A percentile compares a stretch with the other conserved stretches of the same genome.
phyloP scores from a whole-genome alignment of 2,329 filamentous ascomycete species.

The Lizonia empirigonia region DNA sequence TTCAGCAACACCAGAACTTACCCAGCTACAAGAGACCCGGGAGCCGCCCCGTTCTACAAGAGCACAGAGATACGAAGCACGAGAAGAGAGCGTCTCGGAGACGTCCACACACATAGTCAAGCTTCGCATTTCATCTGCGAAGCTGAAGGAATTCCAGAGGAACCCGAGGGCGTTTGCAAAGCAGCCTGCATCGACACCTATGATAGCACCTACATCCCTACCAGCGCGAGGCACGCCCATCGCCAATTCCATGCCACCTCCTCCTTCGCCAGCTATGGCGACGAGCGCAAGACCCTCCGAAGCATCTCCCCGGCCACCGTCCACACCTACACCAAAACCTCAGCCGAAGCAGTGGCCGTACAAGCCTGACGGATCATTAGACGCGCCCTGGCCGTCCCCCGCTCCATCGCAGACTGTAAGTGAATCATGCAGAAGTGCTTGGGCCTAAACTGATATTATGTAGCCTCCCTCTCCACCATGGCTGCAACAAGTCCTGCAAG shows the following conservation, averaged over 20 bases:
- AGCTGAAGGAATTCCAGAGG: slow-evolving; percentile 68
- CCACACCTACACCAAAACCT: slow-evolving; percentile 46
- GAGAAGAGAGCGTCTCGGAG: slow-evolving; percentile 78
- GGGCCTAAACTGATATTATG: slow-evolving; percentile 22
- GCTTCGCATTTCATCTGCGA: slow-evolving; percentile 74
- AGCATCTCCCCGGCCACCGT: slow-evolving; percentile 38
- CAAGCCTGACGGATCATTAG: slow-evolving; percentile 63
- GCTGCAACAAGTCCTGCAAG: slow-evolving; percentile 75
- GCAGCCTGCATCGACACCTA: slow-evolving; percentile 52
- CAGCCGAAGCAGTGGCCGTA: slow-evolving; percentile 45
- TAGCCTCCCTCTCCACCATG: slow-evolving; percentile 86
- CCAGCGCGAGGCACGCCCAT: slow-evolving; percentile 58
- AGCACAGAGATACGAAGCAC: slow-evolving; percentile 64
- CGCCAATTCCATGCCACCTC: slow-evolving; percentile 62
- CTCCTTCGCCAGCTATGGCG: slow-evolving; percentile 53
- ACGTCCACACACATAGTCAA: slow-evolving; percentile 69
- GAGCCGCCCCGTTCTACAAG: slow-evolving; percentile 75
- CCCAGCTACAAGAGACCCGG: slow-evolving; percentile 71
- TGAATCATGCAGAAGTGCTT: not conserved
- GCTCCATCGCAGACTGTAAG: slow-evolving; percentile 69
- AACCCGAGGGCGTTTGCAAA: slow-evolving; percentile 56
- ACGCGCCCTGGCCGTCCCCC: slow-evolving; percentile 65
- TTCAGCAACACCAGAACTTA: slow-evolving; percentile 86
- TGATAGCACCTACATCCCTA: slow-evolving; percentile 53
- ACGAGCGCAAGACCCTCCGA: slow-evolving; percentile 42